phyloP scores from a whole-genome alignment of 1,284 basidiomycete genomes.

The Flammula alnicola region DNA sequence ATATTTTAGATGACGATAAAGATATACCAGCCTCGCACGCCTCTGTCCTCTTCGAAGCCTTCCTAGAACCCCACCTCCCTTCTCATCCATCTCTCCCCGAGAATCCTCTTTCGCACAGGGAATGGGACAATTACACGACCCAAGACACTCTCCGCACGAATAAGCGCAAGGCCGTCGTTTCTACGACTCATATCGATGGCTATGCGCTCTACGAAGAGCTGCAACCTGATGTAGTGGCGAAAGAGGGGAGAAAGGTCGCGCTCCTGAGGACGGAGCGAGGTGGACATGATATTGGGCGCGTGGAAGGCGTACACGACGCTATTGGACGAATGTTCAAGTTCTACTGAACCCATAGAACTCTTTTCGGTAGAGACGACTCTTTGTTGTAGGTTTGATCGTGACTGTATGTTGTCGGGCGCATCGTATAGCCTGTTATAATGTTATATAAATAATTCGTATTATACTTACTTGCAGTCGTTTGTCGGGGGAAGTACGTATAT shows the following conservation, averaged over 20 bases:
- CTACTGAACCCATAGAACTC: too few species aligned
- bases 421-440: too few species aligned
- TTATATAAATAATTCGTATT: too few species aligned
- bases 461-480: too few species aligned
- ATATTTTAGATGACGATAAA: slow-evolving; percentile 61
- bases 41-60: slow-evolving; percentile 64
- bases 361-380: too few species aligned
- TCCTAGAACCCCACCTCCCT: slow-evolving; percentile 64
- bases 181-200: slow-evolving; percentile 41
- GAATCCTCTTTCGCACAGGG: slow-evolving; percentile 24
- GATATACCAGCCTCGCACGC: slow-evolving; percentile 83
- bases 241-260: slow-evolving; percentile 50
- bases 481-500: too few species aligned
- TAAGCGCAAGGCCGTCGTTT: slow-evolving; percentile 31
- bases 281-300: slow-evolving; percentile 64
- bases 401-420: too few species aligned
- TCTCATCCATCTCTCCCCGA: slow-evolving; percentile 16
- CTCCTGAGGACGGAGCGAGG: slow-evolving; percentile 65
- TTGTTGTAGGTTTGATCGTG: too few species aligned
- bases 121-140: slow-evolving; percentile 27
- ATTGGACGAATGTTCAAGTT: slow-evolving; percentile 57
- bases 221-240: slow-evolving; percentile 33
- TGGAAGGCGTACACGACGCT: slow-evolving; percentile 75
- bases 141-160: slow-evolving; percentile 17
- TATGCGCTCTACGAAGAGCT: slow-evolving; percentile 61